Base-by-base conservation (phyloP, 2,329 filamentous ascomycete species). In the Microascus cirrosus region DNA sequence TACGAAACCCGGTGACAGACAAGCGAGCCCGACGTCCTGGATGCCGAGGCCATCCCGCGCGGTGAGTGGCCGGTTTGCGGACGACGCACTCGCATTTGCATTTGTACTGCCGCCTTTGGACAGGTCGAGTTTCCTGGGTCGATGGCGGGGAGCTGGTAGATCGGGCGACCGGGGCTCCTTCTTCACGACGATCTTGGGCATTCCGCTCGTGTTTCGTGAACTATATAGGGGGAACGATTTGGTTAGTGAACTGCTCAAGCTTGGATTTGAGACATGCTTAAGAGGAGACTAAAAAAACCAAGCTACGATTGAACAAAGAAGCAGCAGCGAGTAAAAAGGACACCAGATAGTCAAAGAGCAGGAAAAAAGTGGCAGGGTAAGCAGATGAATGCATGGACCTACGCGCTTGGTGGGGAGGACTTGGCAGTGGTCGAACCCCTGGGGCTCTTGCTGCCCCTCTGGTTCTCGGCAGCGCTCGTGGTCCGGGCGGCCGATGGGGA, bases 161-260 rank as follows among this genome's bases (percentile, higher is more conserved):
- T 87, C 87, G 57, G 93, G 93, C 53, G 93, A 96, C 50, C 87
- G 83, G 36, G 92, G 92, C 72, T 99, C 94, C 73, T 96, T 96
- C 79, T 97, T 97, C 60, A 99, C 92, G 62, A 95, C 81, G 62
- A 96, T 95, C 74, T 90, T 92, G 48, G 89, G 89, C 32, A 73
- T 71, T 53, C 74, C 78, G 70, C 70, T 74, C 72, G 69, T 80
- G 77, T 73, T 77, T 73, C 78, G 79, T 71, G 77, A 65, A 59
- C 66, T 67, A 63, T 60, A 59, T 65, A 59, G 59, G 60, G 59
- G 61, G 59, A 54, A 25, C 39, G 36, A 55, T 45, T 60, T 56
- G 63, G 62, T 42, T 56, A 64, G 62, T 42, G 59, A 57, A 50
- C 32, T 42, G 28, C 34, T 48, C 34, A 13, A 35, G 42, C 57